Evolutionary conservation across 1,284 basidiomycete species (phyloP).

Genomic region (Melampsora larici-populina): DNA sequence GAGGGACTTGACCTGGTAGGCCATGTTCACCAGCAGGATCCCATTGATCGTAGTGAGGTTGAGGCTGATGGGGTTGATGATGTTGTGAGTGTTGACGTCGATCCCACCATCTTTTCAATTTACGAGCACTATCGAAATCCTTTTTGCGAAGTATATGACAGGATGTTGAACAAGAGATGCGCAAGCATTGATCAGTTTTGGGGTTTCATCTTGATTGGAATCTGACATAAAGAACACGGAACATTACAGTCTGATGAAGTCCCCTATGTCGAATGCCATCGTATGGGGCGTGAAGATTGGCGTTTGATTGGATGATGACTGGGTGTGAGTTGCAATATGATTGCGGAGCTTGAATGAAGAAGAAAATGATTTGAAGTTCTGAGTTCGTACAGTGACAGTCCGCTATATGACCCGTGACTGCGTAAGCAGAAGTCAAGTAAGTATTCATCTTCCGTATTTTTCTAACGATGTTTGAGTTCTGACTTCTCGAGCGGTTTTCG

Average conservation of each 20-base stretch:
- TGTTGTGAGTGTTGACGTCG: conserved; percentile 7
- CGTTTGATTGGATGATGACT: background rate
- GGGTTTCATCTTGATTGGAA: too few species aligned
- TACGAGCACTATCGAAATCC: conserved; percentile 12
- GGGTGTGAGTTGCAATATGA: too few species aligned
- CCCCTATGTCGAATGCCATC: conserved; percentile 14
- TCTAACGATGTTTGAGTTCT: too few species aligned
- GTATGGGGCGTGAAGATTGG: background rate
- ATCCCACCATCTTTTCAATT: conserved; percentile 28
- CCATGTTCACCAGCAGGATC: too few species aligned
- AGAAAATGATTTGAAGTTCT: too few species aligned
- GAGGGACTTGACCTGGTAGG: background rate
- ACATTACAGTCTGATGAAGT: conserved; percentile 18
- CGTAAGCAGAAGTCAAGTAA: too few species aligned
- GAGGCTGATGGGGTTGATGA: conserved; percentile 4
- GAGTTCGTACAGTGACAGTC: too few species aligned
- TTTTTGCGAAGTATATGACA: background rate
- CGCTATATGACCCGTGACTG: too few species aligned
- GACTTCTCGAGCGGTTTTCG: too few species aligned
- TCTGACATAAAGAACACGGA: too few species aligned
- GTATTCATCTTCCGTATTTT: too few species aligned
- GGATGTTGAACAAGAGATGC: background rate
- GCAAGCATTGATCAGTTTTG: background rate
- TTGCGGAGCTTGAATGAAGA: too few species aligned
- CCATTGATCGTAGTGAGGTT: background rate